Evolutionary conservation across 108 stramenopile genomes (phyloP).

Genomic region (Stephanodiscus triporus): DNA sequence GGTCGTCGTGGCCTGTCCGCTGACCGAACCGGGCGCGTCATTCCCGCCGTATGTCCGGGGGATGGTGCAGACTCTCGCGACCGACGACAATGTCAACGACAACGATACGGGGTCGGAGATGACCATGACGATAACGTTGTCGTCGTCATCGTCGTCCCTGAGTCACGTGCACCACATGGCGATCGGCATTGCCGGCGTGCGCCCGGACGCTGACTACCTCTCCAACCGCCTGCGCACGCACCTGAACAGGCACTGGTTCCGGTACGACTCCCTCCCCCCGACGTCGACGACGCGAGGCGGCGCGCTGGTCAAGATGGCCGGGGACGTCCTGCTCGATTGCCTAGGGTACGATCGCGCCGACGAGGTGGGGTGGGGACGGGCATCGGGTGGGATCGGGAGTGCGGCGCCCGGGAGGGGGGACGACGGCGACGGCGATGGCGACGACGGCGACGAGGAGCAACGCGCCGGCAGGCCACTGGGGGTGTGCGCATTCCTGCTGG

Average conservation of each 20-base stretch:
- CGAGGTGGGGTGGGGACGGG: conserved; percentile 16
- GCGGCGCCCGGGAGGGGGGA: conserved; percentile 20
- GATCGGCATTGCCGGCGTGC: conserved; percentile 22
- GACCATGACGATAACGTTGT: not conserved
- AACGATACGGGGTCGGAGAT: too few relatives aligned
- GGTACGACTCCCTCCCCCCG: conserved; percentile 39
- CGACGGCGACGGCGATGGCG: conserved; percentile 16
- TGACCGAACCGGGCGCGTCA: not conserved
- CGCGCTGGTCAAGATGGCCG: conserved; percentile 23
- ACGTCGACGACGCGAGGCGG: too few relatives aligned
- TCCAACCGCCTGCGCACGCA: conserved; percentile 19
- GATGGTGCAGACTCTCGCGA: conserved; percentile 26
- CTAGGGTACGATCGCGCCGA: conserved; percentile 34
- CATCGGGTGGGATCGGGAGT: conserved; percentile 40
- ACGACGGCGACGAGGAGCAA: not conserved
- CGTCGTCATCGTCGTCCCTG: conserved; percentile 1
- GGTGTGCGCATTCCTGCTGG: conserved; percentile 34
- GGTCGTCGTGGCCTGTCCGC: not conserved
- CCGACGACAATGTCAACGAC: conserved; percentile 6
- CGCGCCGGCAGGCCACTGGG: conserved; percentile 47
- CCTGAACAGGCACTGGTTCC: conserved; percentile 36
- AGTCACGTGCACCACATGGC: conserved; percentile 27
- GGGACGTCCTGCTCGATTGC: conserved; percentile 37
- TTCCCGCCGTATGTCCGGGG: conserved; percentile 22
- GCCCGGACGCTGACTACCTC: conserved; percentile 30